phyloP scores from a whole-genome alignment of 257 asterid genomes.

The Nicotiana sylvestris region DNA sequence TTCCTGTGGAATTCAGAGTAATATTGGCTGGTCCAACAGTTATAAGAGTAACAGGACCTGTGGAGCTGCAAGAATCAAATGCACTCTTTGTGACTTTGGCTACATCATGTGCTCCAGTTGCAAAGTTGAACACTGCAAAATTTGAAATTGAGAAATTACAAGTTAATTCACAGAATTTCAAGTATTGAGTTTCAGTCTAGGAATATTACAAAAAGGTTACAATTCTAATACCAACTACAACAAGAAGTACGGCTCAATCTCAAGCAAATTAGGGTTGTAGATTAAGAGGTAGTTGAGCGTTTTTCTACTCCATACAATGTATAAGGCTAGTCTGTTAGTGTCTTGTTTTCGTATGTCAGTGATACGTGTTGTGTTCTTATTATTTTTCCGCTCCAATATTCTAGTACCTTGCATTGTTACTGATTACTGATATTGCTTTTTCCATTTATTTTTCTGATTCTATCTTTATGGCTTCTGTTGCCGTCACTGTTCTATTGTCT shows the following conservation, averaged over 20 bases:
- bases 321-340: no score
- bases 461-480: no score
- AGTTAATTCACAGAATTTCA: neutral
- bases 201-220: neutral
- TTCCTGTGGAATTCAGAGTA: slow-evolving; percentile 48
- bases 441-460: no score
- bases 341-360: no score
- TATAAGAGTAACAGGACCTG: slow-evolving; percentile 20
- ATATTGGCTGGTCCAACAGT: slow-evolving; percentile 48
- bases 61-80: slow-evolving; percentile 40
- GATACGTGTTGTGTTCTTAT: no score
- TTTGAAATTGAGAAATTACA: neutral
- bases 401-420: no score
- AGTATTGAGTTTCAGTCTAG: neutral
- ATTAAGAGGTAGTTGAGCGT: no score
- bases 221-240: no score
- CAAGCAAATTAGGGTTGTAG: neutral
- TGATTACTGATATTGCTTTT: no score
- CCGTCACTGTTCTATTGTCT: no score
- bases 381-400: no score
- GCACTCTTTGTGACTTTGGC: slow-evolving; percentile 49
- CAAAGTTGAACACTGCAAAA: slow-evolving; percentile 62
- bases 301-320: no score
- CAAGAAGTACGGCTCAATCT: neutral
- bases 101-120: slow-evolving; percentile 45